A percentile compares a stretch with the other conserved stretches of the same genome.
These are phyloP conservation scores for Taxillus chinensis DNA, from an alignment of 164 flowering plant species.

Conservation along the genomic window DNA sequence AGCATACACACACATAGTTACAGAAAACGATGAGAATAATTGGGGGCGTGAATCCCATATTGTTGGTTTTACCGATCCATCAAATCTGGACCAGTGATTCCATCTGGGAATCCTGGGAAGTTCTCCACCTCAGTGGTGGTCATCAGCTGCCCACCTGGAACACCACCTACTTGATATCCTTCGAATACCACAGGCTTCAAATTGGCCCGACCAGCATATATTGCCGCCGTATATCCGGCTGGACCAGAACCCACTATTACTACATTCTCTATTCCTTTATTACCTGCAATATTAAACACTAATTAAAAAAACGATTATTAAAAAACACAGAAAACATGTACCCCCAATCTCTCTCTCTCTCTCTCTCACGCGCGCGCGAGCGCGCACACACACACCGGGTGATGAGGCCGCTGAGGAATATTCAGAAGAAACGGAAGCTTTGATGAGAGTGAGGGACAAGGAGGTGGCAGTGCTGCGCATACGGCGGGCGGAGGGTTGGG, in stretches of 20 bases:
- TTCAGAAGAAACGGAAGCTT: too few species aligned
- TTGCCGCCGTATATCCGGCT: slow-evolving; percentile 95
- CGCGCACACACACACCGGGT: too few species aligned
- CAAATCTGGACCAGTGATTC: slow-evolving; percentile 94
- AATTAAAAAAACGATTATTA: neutral
- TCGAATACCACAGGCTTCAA: slow-evolving; percentile 94
- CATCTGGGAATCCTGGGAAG: slow-evolving; percentile 97
- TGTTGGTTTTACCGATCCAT: slow-evolving; percentile 62
- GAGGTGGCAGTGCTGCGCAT: too few species aligned
- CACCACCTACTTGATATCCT: slow-evolving; percentile 91
- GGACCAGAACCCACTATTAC: slow-evolving; percentile 97
- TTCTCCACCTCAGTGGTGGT: slow-evolving; percentile 98
- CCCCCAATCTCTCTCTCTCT: too few species aligned
- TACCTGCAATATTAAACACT: slow-evolving; percentile 21
- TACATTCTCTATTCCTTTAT: slow-evolving; percentile 61
- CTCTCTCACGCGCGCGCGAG: too few species aligned
- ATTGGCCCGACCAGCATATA: slow-evolving; percentile 96
- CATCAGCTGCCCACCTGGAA: slow-evolving; percentile 95
- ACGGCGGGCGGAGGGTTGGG: too few species aligned
- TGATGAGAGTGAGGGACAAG: too few species aligned
- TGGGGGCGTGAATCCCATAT: too few species aligned
- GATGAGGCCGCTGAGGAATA: too few species aligned
- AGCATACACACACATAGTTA: too few species aligned
- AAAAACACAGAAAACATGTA: too few species aligned
- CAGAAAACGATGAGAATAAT: too few species aligned